phyloP scores from a whole-genome alignment of 202 grass and related monocot genomes.

The Setaria italica region DNA sequence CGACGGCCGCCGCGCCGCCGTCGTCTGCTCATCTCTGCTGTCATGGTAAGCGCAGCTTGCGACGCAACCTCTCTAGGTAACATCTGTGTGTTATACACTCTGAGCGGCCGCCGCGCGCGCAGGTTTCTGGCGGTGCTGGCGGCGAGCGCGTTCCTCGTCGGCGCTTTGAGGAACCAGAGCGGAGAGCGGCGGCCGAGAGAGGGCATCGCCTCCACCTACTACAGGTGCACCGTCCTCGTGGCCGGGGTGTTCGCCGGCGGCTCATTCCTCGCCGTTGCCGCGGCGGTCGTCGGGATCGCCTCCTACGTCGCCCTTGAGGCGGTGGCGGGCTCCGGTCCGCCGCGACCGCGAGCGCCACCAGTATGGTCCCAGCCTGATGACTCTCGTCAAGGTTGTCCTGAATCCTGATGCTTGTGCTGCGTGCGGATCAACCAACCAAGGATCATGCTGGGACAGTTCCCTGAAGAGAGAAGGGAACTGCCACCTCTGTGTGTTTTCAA shows the following conservation, averaged over 20 bases:
- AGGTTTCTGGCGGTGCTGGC: slow-evolving; percentile 29
- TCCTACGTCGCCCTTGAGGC: slow-evolving; percentile 15
- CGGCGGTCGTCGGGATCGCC: slow-evolving; percentile 22
- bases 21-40: neutral
- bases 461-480: too few relatives aligned
- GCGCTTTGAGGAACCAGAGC: slow-evolving; percentile 34
- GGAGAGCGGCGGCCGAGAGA: slow-evolving; percentile 6
- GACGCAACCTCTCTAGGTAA: too few relatives aligned
- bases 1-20: neutral
- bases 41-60: slow-evolving; percentile 15
- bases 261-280: slow-evolving; percentile 1
- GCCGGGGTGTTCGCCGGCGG: slow-evolving; percentile 26
- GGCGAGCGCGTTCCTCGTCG: slow-evolving; percentile 33
- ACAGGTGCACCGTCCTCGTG: slow-evolving; percentile 32
- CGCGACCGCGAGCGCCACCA: neutral
- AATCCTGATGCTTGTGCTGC: too few relatives aligned
- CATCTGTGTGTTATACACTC: neutral
- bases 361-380: neutral
- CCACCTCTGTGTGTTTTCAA: too few relatives aligned
- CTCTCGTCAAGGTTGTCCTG: neutral
- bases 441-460: too few relatives aligned
- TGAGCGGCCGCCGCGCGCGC: neutral
- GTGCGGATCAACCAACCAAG: too few relatives aligned
- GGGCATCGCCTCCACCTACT: neutral
- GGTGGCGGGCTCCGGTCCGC: neutral